phyloP scores from a whole-genome alignment of 176 grass and related monocot species.

The Paspalum vaginatum region DNA sequence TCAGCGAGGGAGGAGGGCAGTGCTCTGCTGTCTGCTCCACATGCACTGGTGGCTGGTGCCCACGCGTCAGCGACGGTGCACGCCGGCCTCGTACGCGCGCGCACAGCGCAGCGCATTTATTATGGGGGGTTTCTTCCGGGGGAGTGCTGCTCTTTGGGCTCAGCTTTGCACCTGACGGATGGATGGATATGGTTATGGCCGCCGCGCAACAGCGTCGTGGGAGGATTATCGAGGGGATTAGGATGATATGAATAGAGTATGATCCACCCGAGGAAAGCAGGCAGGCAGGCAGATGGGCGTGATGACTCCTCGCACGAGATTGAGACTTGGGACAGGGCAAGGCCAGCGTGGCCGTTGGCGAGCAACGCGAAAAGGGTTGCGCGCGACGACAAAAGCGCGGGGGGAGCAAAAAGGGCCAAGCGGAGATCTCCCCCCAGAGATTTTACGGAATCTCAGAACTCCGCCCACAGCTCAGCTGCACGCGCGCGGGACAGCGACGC shows the following conservation, averaged over 20 bases:
- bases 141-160: background rate
- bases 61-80: too few relatives aligned
- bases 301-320: background rate
- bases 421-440: slow-evolving; percentile 55
- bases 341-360: too few relatives aligned
- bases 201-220: slow-evolving; percentile 19
- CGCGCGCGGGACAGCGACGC: slow-evolving; percentile 17
- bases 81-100: too few relatives aligned
- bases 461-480: slow-evolving; percentile 33
- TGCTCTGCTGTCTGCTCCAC: too few relatives aligned
- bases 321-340: too few relatives aligned
- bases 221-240: slow-evolving; percentile 5
- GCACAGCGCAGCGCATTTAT: background rate
- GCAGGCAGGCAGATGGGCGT: background rate
- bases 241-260: slow-evolving; percentile 32
- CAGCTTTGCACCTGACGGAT: background rate
- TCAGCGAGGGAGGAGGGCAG: too few relatives aligned
- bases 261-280: slow-evolving; percentile 44
- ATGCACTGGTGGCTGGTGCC: too few relatives aligned
- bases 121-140: background rate
- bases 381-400: slow-evolving; percentile 42
- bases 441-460: slow-evolving; percentile 63
- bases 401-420: slow-evolving; percentile 53
- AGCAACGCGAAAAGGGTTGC: too few relatives aligned
- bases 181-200: background rate